These are phyloP conservation scores for Xylaria sp. DNA, from an alignment of 2,329 filamentous ascomycete genomes.

Conservation along the genomic window DNA sequence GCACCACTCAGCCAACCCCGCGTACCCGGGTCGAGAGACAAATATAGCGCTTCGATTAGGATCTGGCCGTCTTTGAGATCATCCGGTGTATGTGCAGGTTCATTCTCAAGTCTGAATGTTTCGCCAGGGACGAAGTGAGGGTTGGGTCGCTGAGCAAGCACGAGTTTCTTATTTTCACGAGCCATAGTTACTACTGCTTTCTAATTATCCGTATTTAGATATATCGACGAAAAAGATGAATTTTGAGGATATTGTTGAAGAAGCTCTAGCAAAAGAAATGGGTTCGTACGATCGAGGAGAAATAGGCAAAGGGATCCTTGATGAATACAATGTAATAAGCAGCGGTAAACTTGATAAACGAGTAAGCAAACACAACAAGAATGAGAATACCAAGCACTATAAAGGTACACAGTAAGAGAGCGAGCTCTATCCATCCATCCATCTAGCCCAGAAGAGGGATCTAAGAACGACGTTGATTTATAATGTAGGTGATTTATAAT, in stretches of 20 bases:
- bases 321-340: background rate
- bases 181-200: conserved; percentile 51
- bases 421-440: background rate
- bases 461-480: background rate
- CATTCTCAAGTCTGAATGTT: conserved; percentile 68
- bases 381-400: background rate
- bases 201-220: background rate
- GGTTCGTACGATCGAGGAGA: background rate
- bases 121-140: conserved; percentile 69
- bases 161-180: conserved; percentile 60
- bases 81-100: conserved; percentile 60
- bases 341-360: background rate
- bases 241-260: background rate
- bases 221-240: background rate
- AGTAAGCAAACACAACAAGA: background rate
- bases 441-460: background rate
- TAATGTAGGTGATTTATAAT: background rate
- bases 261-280: background rate
- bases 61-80: conserved; percentile 72
- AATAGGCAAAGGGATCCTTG: background rate
- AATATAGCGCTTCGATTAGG: conserved; percentile 69
- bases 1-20: conserved; percentile 73
- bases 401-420: background rate
- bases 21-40: conserved; percentile 79
- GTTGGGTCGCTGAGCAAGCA: conserved; percentile 72